phyloP scores from a whole-genome alignment of 768 basidiomycete species.

The Psilocybe subaeruginosa region DNA sequence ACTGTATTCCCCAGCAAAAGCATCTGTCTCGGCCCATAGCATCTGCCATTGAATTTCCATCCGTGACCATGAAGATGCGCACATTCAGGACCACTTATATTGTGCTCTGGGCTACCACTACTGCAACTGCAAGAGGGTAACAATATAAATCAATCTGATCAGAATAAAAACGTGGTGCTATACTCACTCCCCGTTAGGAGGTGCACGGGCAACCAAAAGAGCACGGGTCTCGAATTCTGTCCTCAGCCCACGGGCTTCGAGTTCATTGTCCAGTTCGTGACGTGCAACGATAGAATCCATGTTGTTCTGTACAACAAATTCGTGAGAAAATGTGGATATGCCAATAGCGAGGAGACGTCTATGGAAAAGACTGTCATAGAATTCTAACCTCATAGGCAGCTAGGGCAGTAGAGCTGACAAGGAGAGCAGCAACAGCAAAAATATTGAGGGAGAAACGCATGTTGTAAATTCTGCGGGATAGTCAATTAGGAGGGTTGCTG shows the following conservation, averaged over 20 bases:
- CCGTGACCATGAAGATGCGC: not conserved
- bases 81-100: not conserved
- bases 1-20: not conserved
- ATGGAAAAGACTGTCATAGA: not conserved
- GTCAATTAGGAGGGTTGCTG: not conserved
- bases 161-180: not conserved
- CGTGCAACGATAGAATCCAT: not conserved
- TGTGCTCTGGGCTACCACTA: not conserved
- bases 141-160: not conserved
- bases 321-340: not conserved
- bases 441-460: slow-evolving; percentile 1
- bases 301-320: not conserved
- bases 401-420: not conserved
- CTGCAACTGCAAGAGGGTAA: not conserved
- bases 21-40: not conserved
- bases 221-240: not conserved
- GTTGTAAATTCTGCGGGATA: not conserved
- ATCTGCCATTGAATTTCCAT: not conserved
- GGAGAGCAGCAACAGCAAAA: not conserved
- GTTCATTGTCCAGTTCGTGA: slow-evolving; percentile 1
- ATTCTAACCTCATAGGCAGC: not conserved
- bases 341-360: no score
- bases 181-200: not conserved
- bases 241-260: not conserved
- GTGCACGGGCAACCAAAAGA: not conserved